Base-by-base conservation (phyloP, 306 rosid species). In the Pyrus betulifolia region DNA sequence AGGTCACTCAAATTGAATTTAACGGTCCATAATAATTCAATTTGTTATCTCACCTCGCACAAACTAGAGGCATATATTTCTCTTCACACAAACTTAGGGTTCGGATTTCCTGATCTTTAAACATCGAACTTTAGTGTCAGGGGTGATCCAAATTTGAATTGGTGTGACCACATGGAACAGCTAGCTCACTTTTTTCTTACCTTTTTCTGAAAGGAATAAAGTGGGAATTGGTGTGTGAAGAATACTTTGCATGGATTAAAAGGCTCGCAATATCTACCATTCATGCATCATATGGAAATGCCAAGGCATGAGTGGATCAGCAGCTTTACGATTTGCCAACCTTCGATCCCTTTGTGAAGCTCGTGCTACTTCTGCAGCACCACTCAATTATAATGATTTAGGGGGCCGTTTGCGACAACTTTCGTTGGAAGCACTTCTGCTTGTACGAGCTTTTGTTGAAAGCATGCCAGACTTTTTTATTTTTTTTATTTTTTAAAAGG, bases 261-360 rank as follows among this genome's bases (percentile, higher is more conserved):
- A 78, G 80, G 65, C 73, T 75, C 69, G 82, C 79, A 79, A 84
- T 71, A 79, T 71, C 73, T 49, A 65, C 23, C 25, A 28, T n/a
- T 45, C 55, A 0, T 70, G 72, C 74, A 60, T 72, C 18, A 60
- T 6, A 11, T 22, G 28, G 27, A n/a, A 22, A 4, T n/a, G 2
- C 70, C 64, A 78, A 80, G 76, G 81, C 74, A 76, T 75, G 71
- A 54, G 74, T 73, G 66, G 82, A 74, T 77, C 77, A 76, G 58
- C 82, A 71, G 85, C 96, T 87, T 91, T 84, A 85, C 85, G 93
- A 85, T 84, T 87, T 83, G 82, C 86, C 86, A 80, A 85, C 67
- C 87, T 75, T 42, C 76, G 17, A 4, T 51, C 62, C 45, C 35
- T 40, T 63, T 27, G 46, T 21, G 0, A 65, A 54, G 23, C 27